phyloP scores from a whole-genome alignment of 495 filamentous ascomycete species.

The Pyrenopolyporus hunteri region DNA sequence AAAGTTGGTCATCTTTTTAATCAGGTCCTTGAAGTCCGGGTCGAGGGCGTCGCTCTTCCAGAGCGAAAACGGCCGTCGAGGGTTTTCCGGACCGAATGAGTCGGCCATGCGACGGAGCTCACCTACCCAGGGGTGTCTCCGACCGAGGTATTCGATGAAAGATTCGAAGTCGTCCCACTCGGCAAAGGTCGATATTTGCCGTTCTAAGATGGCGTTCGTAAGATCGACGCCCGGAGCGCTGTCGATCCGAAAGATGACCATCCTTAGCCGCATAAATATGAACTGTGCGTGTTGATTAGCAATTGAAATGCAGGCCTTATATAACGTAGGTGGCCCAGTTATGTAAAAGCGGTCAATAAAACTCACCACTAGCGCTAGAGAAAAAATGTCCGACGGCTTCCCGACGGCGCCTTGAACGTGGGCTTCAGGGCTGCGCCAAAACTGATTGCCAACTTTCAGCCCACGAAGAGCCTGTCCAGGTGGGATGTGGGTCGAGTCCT shows the following conservation, averaged over 20 bases:
- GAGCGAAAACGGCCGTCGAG: slow-evolving; percentile 45
- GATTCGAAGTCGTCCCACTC: slow-evolving; percentile 48
- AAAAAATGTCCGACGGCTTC: slow-evolving; percentile 47
- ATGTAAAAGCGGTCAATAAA: slow-evolving; percentile 26
- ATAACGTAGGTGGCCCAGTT: too few relatives aligned
- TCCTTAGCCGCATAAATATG: slow-evolving; percentile 46
- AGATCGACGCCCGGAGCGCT: slow-evolving; percentile 53
- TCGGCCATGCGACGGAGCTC: slow-evolving; percentile 40
- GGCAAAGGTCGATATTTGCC: slow-evolving; percentile 59
- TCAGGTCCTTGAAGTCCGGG: slow-evolving; percentile 49
- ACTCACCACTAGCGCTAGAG: slow-evolving; percentile 46
- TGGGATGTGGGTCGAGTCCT: slow-evolving; percentile 54
- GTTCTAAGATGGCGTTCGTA: slow-evolving; percentile 50
- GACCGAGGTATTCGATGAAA: slow-evolving; percentile 46
- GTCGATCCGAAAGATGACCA: slow-evolving; percentile 52
- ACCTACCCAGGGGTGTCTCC: slow-evolving; percentile 46
- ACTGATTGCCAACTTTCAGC: slow-evolving; percentile 44
- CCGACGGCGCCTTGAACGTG: slow-evolving; percentile 42
- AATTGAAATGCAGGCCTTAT: not conserved
- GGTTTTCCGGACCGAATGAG: slow-evolving; percentile 46
- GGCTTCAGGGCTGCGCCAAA: slow-evolving; percentile 49
- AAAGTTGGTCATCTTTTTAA: slow-evolving; percentile 47
- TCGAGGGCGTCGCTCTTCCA: slow-evolving; percentile 45
- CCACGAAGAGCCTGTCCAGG: slow-evolving; percentile 43
- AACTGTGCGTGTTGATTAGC: slow-evolving; percentile 33